Percentiles rank a stretch among this genome's conserved stretches.
Evolutionary conservation across 495 filamentous ascomycete species (phyloP).

Genomic region (Talaromyces borbonicus): DNA sequence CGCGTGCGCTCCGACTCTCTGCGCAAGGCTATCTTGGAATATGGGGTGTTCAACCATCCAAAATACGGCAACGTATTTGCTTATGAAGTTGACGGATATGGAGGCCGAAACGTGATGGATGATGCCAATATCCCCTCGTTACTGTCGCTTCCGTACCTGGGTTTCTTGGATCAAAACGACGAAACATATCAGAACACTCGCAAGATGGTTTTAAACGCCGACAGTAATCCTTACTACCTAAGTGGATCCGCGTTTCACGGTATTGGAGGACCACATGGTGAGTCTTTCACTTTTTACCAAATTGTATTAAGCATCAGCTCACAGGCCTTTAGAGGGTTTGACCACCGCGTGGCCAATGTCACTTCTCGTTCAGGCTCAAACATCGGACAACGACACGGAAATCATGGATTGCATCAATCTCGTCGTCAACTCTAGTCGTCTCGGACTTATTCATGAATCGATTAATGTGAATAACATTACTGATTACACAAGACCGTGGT

Average conservation of each 20-base stretch:
- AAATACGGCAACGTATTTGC: conserved; percentile 87
- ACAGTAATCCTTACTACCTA: conserved; percentile 84
- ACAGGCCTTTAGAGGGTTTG: conserved; percentile 53
- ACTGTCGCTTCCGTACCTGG: conserved; percentile 75
- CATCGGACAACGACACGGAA: conserved; percentile 76
- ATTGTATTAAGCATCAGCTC: conserved; percentile 5
- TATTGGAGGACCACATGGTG: conserved; percentile 69
- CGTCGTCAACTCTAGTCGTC: conserved; percentile 59
- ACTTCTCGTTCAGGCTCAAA: conserved; percentile 81
- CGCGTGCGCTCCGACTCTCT: conserved; percentile 58
- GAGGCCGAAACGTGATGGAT: conserved; percentile 87
- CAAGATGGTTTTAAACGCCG: conserved; percentile 72
- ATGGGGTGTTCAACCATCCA: conserved; percentile 80
- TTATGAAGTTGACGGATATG: conserved; percentile 95
- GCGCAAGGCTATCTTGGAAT: conserved; percentile 67
- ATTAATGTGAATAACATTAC: conserved; percentile 67
- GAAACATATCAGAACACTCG: conserved; percentile 79
- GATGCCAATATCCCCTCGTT: conserved; percentile 94
- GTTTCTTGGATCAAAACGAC: conserved; percentile 62
- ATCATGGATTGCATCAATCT: conserved; percentile 60
- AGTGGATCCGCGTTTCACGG: conserved; percentile 70
- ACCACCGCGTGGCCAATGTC: conserved; percentile 97
- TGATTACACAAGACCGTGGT: conserved; percentile 86
- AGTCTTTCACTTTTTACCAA: conserved; percentile 11
- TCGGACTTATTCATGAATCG: conserved; percentile 87